phyloP scores from a whole-genome alignment of 306 rosid species.

The Vachellia collinsii region DNA sequence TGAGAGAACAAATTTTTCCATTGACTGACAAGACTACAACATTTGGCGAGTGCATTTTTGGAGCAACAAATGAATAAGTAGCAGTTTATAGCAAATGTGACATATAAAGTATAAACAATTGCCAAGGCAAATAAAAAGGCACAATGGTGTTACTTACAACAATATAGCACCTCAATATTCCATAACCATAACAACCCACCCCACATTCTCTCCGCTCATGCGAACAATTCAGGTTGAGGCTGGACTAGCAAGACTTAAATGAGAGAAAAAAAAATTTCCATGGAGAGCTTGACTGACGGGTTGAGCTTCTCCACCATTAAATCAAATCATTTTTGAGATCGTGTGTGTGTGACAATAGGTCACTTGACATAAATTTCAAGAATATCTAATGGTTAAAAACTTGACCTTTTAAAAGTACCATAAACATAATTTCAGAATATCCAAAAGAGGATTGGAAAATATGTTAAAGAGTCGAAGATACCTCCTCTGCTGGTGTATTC shows the following conservation, averaged over 20 bases:
- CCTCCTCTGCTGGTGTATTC: slow-evolving; percentile 76
- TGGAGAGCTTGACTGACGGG: not conserved
- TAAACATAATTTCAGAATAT: not conserved
- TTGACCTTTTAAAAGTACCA: not conserved
- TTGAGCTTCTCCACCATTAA: not conserved
- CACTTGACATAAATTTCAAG: not conserved
- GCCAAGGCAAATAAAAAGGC: slow-evolving; percentile 4
- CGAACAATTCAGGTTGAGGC: not conserved
- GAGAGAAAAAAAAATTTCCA: not conserved
- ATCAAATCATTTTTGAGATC: not conserved
- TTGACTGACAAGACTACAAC: not conserved
- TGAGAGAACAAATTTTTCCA: not conserved
- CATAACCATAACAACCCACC: not conserved
- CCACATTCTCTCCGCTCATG: not conserved
- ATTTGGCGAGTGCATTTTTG: slow-evolving; percentile 31
- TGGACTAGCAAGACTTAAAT: not conserved
- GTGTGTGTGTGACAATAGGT: not conserved
- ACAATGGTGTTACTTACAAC: not conserved
- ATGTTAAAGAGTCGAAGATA: slow-evolving; percentile 36
- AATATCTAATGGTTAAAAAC: not conserved
- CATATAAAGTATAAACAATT: not conserved
- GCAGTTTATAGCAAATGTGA: slow-evolving; percentile 27
- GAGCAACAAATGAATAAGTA: slow-evolving; percentile 30
- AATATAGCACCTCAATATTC: not conserved
- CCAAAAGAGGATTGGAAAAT: slow-evolving; percentile 4